phyloP scores from a whole-genome alignment of 768 basidiomycete genomes.

The Podaxis rugospora region DNA sequence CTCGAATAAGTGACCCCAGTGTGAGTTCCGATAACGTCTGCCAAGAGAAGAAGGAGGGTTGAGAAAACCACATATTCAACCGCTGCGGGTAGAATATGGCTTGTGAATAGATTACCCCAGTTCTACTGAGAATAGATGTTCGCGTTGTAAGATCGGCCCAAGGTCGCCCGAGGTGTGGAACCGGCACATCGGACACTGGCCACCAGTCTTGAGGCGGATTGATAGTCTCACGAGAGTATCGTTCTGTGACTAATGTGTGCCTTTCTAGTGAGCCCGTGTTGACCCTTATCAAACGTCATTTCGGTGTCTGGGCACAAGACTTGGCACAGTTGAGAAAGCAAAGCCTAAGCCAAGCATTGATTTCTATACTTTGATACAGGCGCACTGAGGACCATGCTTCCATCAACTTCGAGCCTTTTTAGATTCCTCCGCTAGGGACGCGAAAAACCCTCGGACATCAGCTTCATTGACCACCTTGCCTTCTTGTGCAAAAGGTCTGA shows the following conservation, averaged over 20 bases:
- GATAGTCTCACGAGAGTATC: conserved; percentile 1
- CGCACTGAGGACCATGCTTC: not conserved
- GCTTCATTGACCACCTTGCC: conserved; percentile 70
- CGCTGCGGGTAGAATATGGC: not conserved
- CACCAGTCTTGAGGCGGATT: not conserved
- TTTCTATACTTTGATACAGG: not conserved
- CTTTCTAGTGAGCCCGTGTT: not conserved
- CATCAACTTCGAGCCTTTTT: conserved; percentile 18
- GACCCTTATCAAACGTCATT: not conserved
- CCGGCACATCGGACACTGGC: not conserved
- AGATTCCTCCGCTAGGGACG: conserved; percentile 37
- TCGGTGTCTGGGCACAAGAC: not conserved
- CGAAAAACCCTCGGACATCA: conserved; percentile 70
- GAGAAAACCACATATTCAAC: not conserved
- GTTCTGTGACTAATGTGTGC: not conserved
- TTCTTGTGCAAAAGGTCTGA: conserved; percentile 76
- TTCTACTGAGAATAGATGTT: not conserved
- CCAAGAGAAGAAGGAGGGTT: not conserved
- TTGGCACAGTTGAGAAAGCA: not conserved
- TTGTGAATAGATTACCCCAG: not conserved
- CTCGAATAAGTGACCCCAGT: not conserved
- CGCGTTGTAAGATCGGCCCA: not conserved
- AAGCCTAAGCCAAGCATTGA: not conserved
- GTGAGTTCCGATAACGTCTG: not conserved
- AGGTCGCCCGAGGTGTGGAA: not conserved